Base-by-base conservation (phyloP, 768 basidiomycete genomes). In the Termitomyces sp. region DNA sequence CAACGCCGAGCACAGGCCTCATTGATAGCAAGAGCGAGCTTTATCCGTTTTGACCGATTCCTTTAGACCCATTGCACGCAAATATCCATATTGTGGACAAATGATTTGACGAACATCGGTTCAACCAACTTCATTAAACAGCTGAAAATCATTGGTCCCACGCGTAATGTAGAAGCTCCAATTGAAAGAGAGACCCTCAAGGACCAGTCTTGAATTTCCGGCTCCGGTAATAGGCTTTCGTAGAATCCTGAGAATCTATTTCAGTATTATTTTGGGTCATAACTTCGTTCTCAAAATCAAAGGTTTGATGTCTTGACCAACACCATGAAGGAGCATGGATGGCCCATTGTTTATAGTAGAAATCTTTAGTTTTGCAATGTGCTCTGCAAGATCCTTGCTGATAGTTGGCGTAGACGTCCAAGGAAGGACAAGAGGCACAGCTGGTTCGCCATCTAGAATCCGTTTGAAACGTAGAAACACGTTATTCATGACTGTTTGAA, bases 301-400 rank as follows among this genome's bases (percentile, higher is more conserved):
- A n/a, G n/a, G n/a, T n/a, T n/a, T n/a, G n/a, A n/a, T n/a, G n/a
- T n/a, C n/a, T n/a, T 36, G 33, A 15, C 53, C 53, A 54, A 54
- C 28, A 15, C 29, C 28, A 22, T 54, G 53, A 12, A 54, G 53
- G 31, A 54, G 53, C 12, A 54, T 26, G 26, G 31, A 54, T 5
- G 42, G 53, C 20, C n/a, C n/a, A 2, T 82, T 8, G 70, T 82
- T 44, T 84, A 88, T 75, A 83, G 84, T 78, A 42, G 26, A 61
- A 20, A 54, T 54, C 55, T 31, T 56, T 34, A 49, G 45, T 44
- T 26, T 24, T 24, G 15, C 33, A 18, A 41, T 31, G 33, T 20
- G 57, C 9, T 26, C 26, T 34, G 28, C 9, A 61, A 41, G n/a
- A 5, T 47, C 28, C 26, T 31, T 29, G 29, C 18, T 42, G 26